Conservation (phyloP, 108 stramenopile species). For the Parietichytrium sp. region DNA sequence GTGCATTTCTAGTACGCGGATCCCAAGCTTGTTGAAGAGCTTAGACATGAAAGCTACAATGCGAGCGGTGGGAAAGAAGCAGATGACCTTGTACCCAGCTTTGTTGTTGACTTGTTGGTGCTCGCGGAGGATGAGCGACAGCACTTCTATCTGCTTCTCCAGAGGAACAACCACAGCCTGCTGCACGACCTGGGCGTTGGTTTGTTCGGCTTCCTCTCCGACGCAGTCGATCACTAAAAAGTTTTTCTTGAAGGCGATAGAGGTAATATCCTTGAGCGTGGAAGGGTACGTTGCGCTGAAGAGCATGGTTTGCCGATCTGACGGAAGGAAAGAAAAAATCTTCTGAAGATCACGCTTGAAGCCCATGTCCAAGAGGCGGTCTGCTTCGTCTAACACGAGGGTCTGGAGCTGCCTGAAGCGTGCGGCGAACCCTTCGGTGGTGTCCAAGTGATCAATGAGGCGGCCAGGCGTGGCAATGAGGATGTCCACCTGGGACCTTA, state of each 20-base stretch:
- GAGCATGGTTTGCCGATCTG: conserved; percentile 78
- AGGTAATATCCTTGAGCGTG: conserved; percentile 63
- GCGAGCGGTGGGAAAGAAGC: conserved; percentile 84
- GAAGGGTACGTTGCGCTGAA: conserved; percentile 87
- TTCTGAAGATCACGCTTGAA: conserved; percentile 75
- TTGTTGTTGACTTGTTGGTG: background rate
- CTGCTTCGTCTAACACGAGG: conserved; percentile 89
- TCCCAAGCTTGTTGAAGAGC: conserved; percentile 59
- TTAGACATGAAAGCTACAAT: conserved; percentile 73
- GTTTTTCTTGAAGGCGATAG: conserved; percentile 53
- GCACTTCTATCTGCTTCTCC: conserved; percentile 46
- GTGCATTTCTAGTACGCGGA: conserved; percentile 76
- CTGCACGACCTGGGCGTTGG: conserved; percentile 68
- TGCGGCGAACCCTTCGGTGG: conserved; percentile 59
- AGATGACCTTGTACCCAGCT: conserved; percentile 63
- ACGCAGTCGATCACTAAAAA: conserved; percentile 49
- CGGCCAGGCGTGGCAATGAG: conserved; percentile 90
- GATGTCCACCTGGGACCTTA: conserved; percentile 59
- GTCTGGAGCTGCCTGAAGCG: conserved; percentile 47
- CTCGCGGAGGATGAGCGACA: background rate
- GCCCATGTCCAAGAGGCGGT: conserved; percentile 86
- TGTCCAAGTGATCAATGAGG: conserved; percentile 78
- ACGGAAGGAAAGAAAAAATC: conserved; percentile 72
- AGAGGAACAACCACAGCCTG: conserved; percentile 49
- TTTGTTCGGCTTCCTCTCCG: conserved; percentile 48